These are phyloP conservation scores for Leccinum subrobustum DNA, from an alignment of 1,284 basidiomycete species.

Conservation along the genomic window DNA sequence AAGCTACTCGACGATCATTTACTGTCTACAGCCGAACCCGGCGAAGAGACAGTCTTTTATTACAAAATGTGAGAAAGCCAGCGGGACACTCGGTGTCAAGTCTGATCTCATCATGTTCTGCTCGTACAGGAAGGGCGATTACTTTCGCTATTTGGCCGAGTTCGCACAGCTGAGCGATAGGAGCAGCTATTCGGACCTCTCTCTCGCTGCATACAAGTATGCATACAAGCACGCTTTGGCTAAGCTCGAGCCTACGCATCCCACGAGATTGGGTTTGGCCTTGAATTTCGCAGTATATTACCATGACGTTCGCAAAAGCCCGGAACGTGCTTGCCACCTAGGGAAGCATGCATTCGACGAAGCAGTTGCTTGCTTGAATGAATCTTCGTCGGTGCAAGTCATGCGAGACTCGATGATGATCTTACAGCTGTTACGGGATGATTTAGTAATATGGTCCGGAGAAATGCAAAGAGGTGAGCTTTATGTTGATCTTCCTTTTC, in stretches of 20 bases:
- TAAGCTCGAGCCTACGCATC: slow-evolving; percentile 59
- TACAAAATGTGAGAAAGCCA: slow-evolving; percentile 54
- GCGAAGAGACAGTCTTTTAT: slow-evolving; percentile 70
- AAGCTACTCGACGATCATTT: slow-evolving; percentile 52
- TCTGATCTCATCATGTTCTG: slow-evolving; percentile 10
- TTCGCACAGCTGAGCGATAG: slow-evolving; percentile 52
- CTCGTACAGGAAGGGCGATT: slow-evolving; percentile 60
- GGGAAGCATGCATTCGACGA: slow-evolving; percentile 76
- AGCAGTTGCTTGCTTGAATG: slow-evolving; percentile 51
- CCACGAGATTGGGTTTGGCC: slow-evolving; percentile 83
- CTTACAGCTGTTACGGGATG: slow-evolving; percentile 62
- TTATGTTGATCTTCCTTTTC: slow-evolving; percentile 7
- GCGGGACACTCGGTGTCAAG: background rate
- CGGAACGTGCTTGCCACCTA: slow-evolving; percentile 90
- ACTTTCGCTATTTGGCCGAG: slow-evolving; percentile 68
- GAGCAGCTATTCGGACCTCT: slow-evolving; percentile 47
- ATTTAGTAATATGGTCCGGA: slow-evolving; percentile 61
- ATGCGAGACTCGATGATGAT: slow-evolving; percentile 66
- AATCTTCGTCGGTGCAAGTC: slow-evolving; percentile 41
- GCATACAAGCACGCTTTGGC: slow-evolving; percentile 65
- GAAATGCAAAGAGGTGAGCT: slow-evolving; percentile 50
- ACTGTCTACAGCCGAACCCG: slow-evolving; percentile 51
- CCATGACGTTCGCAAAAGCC: slow-evolving; percentile 92
- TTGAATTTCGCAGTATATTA: slow-evolving; percentile 98
- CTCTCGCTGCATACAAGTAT: slow-evolving; percentile 61